Base-by-base conservation (phyloP, 148 eudicot species). In the Amaranthus cruentus region DNA sequence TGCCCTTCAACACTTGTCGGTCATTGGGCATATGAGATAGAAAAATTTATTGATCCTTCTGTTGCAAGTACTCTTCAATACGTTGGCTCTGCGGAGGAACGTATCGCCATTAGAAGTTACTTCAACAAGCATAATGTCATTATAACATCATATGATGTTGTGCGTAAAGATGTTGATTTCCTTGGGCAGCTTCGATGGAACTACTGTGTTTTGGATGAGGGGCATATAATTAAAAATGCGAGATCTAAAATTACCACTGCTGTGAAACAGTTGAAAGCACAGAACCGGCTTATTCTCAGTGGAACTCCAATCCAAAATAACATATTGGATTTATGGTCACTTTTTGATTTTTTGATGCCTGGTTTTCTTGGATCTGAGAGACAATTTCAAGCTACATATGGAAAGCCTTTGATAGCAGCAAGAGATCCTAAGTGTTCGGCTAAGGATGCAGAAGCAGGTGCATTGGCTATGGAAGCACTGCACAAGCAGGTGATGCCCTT, bases 401-500 rank as follows among this genome's bases (percentile, higher is more conserved):
- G 99, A 70, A 96, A 96, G 79, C 99, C 99, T 10, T 84, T 96
- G 68, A 28, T 92, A 72, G 97, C 97, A 55, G 92, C 99, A 61
- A 84, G 96, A 75, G 99, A 96, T 83, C 87, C 99, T 18, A 96
- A 92, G 83, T 89, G 99, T 78, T 90, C 99, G 67, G 96, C 97
- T 75, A 96, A 88, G 83, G 99, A 92, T 87, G 96, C 99, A 75
- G 99, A 96, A 84, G 99, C 89, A 48, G 99, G 99, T 59, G 89
- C 82, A 49, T 84, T 96, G 69, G 99, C 97, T 62, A 96, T 96
- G 99, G 99, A 96, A 84, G 99, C 99, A 72, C 79, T 96, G 88
- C 99, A 96, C 83, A 96, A 96, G 85, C 99, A 96, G 88, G 99
- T 92, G 68, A 96, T 96, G 99, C 99, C 99, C 55, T 96, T 96